Percentiles rank a stretch among this genome's conserved stretches.
These are phyloP conservation scores for Pleurotus tuber-regium DNA, from an alignment of 768 basidiomycete species.

Conservation along the genomic window DNA sequence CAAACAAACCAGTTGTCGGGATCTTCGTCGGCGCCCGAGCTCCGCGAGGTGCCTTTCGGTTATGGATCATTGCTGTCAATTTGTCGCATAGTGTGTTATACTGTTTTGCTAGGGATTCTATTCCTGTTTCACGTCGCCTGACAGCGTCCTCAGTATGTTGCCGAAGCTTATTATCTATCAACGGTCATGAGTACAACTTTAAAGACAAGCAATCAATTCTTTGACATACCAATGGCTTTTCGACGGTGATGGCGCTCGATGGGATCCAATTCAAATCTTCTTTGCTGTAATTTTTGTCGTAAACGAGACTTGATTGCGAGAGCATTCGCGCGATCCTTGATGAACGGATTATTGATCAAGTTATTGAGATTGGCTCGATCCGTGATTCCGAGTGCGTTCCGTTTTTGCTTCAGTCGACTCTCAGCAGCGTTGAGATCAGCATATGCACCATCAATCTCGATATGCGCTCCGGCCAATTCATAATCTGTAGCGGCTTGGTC, in stretches of 20 bases:
- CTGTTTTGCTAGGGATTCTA: constrained; percentile 19
- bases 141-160: too few species aligned
- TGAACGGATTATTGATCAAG: background rate
- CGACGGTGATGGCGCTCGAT: too few species aligned
- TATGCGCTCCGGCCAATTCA: background rate
- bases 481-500: too few species aligned
- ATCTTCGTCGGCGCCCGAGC: constrained; percentile 23
- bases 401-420: background rate
- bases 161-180: constrained; percentile 24
- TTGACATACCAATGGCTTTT: background rate
- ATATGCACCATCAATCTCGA: background rate
- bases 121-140: constrained; percentile 24
- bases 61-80: too few species aligned
- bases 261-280: constrained; percentile 7
- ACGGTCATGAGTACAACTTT: constrained; percentile 23
- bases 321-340: constrained; percentile 2
- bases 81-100: too few species aligned
- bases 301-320: too few species aligned
- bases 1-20: constrained; percentile 20
- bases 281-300: background rate
- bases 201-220: background rate
- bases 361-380: background rate
- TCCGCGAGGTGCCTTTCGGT: constrained; percentile 23
- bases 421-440: background rate
- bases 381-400: background rate